A percentile compares a stretch with the other conserved stretches of the same genome.
phyloP scores from a whole-genome alignment of 139 green algal genomes.

The Chlamydomonas eustigma region DNA sequence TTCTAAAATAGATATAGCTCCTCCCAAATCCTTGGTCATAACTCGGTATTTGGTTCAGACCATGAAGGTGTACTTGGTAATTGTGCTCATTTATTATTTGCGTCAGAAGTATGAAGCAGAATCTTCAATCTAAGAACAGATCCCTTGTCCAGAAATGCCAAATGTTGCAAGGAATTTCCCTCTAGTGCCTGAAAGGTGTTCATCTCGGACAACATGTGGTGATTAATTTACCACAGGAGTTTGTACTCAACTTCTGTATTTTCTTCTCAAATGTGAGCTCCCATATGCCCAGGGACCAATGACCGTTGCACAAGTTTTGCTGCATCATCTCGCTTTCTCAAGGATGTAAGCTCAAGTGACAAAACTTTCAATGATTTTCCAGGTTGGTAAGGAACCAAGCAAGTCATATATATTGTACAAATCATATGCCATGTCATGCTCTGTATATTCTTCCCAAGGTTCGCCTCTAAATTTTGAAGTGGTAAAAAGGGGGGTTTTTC shows the following conservation, averaged over 20 bases:
- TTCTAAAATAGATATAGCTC: background rate
- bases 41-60: background rate
- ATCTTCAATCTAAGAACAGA: too few species aligned
- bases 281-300: background rate
- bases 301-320: slow-evolving; percentile 3
- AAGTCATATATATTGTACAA: background rate
- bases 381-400: background rate
- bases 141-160: too few species aligned
- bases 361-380: background rate
- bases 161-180: background rate
- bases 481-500: background rate
- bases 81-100: too few species aligned
- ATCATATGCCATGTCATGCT: background rate
- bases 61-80: too few species aligned
- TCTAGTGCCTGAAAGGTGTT: background rate
- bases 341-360: background rate
- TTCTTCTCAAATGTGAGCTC: background rate
- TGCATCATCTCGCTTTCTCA: slow-evolving; percentile 3
- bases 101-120: too few species aligned
- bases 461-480: background rate
- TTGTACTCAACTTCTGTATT: background rate
- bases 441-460: too few species aligned
- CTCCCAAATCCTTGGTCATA: background rate
- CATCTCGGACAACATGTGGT: background rate
- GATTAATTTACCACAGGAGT: background rate